phyloP scores from a whole-genome alignment of 2,329 filamentous ascomycete species.

The Didymella exigua region DNA sequence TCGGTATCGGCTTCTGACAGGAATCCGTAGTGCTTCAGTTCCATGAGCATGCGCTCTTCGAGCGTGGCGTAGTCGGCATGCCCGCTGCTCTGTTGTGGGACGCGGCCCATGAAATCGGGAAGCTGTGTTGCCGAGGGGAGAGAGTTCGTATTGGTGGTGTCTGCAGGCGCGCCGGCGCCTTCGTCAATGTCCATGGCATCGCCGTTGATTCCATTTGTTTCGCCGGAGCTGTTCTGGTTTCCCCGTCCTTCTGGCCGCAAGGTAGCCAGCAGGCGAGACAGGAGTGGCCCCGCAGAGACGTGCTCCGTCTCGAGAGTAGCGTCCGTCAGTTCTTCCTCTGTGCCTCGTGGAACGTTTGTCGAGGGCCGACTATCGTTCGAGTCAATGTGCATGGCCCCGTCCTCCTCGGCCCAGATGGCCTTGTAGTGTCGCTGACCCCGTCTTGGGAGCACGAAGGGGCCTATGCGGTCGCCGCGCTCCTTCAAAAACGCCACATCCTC shows the following conservation, averaged over 20 bases:
- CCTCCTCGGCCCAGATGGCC: constrained; percentile 93
- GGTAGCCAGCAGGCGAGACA: constrained; percentile 78
- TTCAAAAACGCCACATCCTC: constrained; percentile 93
- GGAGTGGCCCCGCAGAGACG: constrained; percentile 84
- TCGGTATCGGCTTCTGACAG: constrained; percentile 72
- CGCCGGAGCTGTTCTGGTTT: constrained; percentile 61
- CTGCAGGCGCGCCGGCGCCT: constrained; percentile 42
- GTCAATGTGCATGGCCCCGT: constrained; percentile 78
- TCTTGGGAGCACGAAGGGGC: constrained; percentile 83
- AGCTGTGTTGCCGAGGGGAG: constrained; percentile 77
- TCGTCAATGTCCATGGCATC: constrained; percentile 55
- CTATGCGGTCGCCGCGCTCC: constrained; percentile 81
- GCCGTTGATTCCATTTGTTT: constrained; percentile 59
- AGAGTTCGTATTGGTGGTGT: constrained; percentile 44
- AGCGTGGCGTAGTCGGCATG: constrained; percentile 85
- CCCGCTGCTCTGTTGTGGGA: constrained; percentile 65
- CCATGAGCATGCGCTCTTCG: constrained; percentile 88
- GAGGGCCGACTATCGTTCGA: constrained; percentile 70
- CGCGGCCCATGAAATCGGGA: constrained; percentile 81
- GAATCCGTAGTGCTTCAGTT: constrained; percentile 89
- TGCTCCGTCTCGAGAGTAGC: constrained; percentile 86
- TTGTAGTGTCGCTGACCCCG: constrained; percentile 84
- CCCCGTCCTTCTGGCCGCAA: constrained; percentile 77
- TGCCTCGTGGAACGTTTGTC: constrained; percentile 82
- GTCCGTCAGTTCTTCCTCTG: constrained; percentile 85